A percentile compares a stretch with the other conserved stretches of the same genome.
Conservation (phyloP, 495 filamentous ascomycete species). For the Jackrogersella minutella region DNA sequence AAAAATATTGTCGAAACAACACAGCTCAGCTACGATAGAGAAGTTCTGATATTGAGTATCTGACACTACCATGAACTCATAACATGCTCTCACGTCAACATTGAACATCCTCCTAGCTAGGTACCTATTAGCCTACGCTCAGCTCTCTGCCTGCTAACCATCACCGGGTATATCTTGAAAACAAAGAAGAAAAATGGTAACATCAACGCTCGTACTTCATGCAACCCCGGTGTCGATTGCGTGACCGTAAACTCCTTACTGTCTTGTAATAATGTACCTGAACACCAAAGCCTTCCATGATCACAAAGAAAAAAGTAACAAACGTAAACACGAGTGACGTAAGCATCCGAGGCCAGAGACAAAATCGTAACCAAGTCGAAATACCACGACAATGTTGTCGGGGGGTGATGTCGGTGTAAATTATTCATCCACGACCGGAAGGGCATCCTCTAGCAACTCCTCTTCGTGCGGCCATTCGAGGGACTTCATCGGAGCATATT, state of each 20-base stretch:
- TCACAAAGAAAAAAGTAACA: neutral
- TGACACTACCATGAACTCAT: neutral
- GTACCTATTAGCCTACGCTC: neutral
- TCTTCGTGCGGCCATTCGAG: constrained; percentile 53
- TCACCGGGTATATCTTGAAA: constrained; percentile 27
- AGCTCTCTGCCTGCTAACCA: constrained; percentile 5
- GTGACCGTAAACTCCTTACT: constrained; percentile 1
- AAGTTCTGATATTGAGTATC: neutral
- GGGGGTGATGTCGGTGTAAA: neutral
- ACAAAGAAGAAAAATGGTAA: constrained; percentile 11
- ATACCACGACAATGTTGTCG: neutral
- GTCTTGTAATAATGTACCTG: neutral
- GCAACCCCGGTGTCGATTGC: constrained; percentile 5
- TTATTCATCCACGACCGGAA: constrained; percentile 33
- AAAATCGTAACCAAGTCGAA: neutral
- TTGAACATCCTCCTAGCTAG: neutral
- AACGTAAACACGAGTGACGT: neutral
- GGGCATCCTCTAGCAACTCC: constrained; percentile 31
- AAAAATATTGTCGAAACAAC: too few relatives aligned
- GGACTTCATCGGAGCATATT: constrained; percentile 59
- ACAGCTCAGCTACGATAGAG: neutral
- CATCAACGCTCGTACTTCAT: neutral
- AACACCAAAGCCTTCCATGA: neutral
- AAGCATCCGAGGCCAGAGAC: neutral
- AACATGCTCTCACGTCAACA: neutral